Conservation (phyloP, 352 stramenopile species). For the Phytopythium delawarense region DNA sequence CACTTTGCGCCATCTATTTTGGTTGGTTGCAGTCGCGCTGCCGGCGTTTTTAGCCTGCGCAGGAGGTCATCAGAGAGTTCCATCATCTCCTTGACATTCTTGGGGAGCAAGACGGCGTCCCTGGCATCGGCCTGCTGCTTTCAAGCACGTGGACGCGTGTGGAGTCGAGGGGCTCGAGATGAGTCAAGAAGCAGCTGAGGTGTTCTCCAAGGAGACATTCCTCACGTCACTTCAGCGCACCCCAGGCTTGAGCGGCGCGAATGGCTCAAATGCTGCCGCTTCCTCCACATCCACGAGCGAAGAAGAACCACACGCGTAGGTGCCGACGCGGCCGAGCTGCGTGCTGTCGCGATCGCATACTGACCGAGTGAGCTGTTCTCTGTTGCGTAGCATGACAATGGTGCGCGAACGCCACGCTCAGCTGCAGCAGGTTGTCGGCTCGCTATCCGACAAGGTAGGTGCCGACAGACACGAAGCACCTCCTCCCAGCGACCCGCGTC, state of each 20-base stretch:
- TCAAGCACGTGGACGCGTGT: background rate
- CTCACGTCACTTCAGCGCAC: conserved; percentile 63
- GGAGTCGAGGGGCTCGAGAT: conserved; percentile 15
- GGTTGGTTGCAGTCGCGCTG: background rate
- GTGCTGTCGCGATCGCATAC: background rate
- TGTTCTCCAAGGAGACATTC: conserved; percentile 83
- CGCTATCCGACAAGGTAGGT: conserved; percentile 74
- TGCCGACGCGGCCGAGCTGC: background rate
- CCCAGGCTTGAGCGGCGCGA: conserved; percentile 6
- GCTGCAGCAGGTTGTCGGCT: conserved; percentile 75
- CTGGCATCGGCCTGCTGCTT: background rate
- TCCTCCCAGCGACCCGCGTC: background rate
- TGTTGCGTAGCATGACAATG: conserved; percentile 54
- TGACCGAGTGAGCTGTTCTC: background rate
- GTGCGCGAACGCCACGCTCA: conserved; percentile 80
- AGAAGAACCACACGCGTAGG: conserved; percentile 51
- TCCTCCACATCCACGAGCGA: conserved; percentile 22
- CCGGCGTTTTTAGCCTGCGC: background rate
- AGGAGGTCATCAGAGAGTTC: background rate
- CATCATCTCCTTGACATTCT: background rate
- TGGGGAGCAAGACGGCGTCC: background rate
- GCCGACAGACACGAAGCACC: background rate
- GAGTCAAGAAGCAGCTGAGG: conserved; percentile 49
- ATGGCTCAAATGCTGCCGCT: conserved; percentile 6
- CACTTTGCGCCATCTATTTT: background rate